Conservation (phyloP, 495 filamentous ascomycete species). For the Daldinia childiae region DNA sequence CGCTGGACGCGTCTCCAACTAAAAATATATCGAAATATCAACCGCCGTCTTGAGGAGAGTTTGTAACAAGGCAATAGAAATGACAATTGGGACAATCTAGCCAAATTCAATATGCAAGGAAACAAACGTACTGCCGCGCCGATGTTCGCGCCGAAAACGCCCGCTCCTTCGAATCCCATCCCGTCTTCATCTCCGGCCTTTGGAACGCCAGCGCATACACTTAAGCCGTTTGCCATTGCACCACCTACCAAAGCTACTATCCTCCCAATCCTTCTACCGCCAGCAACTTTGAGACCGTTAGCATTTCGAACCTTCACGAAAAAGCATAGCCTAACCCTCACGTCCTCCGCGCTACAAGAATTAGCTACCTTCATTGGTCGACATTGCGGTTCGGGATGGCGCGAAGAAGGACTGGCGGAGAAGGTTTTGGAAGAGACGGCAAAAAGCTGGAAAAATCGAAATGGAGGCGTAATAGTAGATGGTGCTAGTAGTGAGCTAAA, state of each 20-base stretch:
- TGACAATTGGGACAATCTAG: slow-evolving; percentile 2
- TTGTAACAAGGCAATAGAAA: neutral
- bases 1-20: slow-evolving; percentile 31
- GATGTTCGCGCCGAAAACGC: slow-evolving; percentile 53
- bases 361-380: slow-evolving; percentile 89
- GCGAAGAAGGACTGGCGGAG: slow-evolving; percentile 93
- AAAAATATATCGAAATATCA: slow-evolving; percentile 25
- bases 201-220: slow-evolving; percentile 80
- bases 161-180: slow-evolving; percentile 62
- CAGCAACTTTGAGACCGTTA: slow-evolving; percentile 84
- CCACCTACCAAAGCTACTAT: slow-evolving; percentile 74
- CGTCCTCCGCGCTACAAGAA: slow-evolving; percentile 82
- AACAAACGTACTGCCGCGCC: slow-evolving; percentile 48
- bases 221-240: slow-evolving; percentile 64
- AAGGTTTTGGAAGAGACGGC: slow-evolving; percentile 91
- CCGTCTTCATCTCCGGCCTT: slow-evolving; percentile 92
- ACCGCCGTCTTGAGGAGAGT: neutral
- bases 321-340: slow-evolving; percentile 95
- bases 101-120: slow-evolving; percentile 38
- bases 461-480: slow-evolving; percentile 88
- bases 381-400: slow-evolving; percentile 94
- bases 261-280: slow-evolving; percentile 86
- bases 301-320: slow-evolving; percentile 97
- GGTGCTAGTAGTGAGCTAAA: slow-evolving; percentile 79
- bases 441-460: slow-evolving; percentile 84